Evolutionary conservation across 176 grass and related monocot genomes (phyloP).

Genomic region (Melocanna baccifera): DNA sequence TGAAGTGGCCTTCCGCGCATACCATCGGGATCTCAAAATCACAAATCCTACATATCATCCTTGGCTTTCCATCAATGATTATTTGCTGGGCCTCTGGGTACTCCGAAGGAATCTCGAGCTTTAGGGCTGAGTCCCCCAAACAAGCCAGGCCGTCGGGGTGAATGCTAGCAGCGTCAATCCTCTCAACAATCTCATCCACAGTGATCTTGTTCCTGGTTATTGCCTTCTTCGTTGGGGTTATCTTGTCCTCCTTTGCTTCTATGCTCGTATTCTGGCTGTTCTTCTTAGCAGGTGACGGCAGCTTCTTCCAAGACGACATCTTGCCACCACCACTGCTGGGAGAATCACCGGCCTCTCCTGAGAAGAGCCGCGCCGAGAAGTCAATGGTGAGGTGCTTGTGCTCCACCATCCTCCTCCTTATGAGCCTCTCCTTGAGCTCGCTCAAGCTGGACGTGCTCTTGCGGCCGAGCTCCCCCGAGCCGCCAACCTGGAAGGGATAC

Average conservation of each 20-base stretch:
- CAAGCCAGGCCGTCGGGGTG: conserved; percentile 45
- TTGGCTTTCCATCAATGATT: conserved; percentile 44
- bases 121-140: background rate
- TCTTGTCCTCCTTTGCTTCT: conserved; percentile 29
- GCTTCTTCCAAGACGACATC: conserved; percentile 96
- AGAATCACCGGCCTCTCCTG: conserved; percentile 26
- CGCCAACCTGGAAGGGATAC: conserved; percentile 41
- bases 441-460: conserved; percentile 65
- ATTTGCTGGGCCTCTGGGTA: conserved; percentile 54
- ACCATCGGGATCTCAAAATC: conserved; percentile 89
- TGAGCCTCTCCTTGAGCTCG: conserved; percentile 80
- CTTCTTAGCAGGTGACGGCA: conserved; percentile 86
- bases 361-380: conserved; percentile 42
- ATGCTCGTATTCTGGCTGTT: conserved; percentile 34
- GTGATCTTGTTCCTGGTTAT: conserved; percentile 46
- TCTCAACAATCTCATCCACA: conserved; percentile 58
- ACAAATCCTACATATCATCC: conserved; percentile 95
- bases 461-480: conserved; percentile 44
- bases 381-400: conserved; percentile 64
- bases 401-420: conserved; percentile 65
- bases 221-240: conserved; percentile 41
- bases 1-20: conserved; percentile 70
- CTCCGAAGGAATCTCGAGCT: conserved; percentile 24
- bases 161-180: conserved; percentile 42
- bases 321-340: conserved; percentile 41